Evolutionary conservation across 306 rosid genomes (phyloP).

Genomic region (Aeschynomene evenia): DNA sequence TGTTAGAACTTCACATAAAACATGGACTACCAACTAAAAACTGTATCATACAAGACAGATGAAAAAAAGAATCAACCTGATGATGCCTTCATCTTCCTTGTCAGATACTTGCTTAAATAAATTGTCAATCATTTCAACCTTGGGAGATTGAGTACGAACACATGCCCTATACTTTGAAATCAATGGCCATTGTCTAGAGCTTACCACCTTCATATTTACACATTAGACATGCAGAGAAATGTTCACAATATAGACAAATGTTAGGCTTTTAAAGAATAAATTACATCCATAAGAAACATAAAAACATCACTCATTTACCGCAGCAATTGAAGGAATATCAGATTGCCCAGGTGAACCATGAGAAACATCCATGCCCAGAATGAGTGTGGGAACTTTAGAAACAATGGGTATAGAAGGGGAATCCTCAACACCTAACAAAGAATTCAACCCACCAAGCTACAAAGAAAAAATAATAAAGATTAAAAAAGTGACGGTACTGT

Average conservation of each 20-base stretch:
- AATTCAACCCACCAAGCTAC: slow-evolving; percentile 94
- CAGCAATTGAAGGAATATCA: slow-evolving; percentile 90
- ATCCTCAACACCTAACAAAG: slow-evolving; percentile 63
- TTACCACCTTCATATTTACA: slow-evolving; percentile 60
- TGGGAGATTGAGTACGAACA: slow-evolving; percentile 84
- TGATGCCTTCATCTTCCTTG: slow-evolving; percentile 73
- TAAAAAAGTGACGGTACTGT: background rate
- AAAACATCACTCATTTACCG: slow-evolving; percentile 42
- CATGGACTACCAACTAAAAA: background rate
- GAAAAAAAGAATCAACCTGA: slow-evolving; percentile 49
- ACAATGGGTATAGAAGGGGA: slow-evolving; percentile 71
- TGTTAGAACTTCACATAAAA: background rate
- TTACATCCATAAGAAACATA: background rate
- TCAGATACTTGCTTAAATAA: slow-evolving; percentile 66
- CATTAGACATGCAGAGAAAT: background rate
- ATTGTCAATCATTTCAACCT: slow-evolving; percentile 87
- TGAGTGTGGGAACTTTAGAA: slow-evolving; percentile 74
- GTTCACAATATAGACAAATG: background rate
- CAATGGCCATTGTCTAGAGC: slow-evolving; percentile 90
- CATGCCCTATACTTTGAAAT: slow-evolving; percentile 85
- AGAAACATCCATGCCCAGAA: slow-evolving; percentile 94
- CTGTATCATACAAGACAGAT: background rate
- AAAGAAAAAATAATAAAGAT: too few species aligned
- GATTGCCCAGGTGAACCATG: slow-evolving; percentile 95
- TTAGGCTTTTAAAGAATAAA: background rate